Base-by-base conservation (phyloP, 495 filamentous ascomycete species). In the Lasiosphaeria ovina region DNA sequence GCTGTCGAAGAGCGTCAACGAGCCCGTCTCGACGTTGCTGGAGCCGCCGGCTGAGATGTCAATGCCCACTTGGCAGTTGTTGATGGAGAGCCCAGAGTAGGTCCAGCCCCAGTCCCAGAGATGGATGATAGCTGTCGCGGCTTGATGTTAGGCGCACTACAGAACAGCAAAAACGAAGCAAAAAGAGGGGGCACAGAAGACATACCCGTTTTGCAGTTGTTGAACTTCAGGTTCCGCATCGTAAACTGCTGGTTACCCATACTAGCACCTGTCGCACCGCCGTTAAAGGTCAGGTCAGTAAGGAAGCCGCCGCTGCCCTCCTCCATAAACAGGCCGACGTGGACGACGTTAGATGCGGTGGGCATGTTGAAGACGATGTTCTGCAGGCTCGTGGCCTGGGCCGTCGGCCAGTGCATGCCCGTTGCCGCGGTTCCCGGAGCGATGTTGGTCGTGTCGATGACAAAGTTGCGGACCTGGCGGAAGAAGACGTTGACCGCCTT, bases 351-450 rank as follows among this genome's bases (percentile, higher is more conserved):
- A 0, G 77, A 71, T 31, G 77, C 76, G 17, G 76, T 83, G 5
- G 79, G 76, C 87, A 93, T 88, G 59, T 81, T 77, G 73, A 95
- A 92, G 17, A 85, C 76, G 35, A 92, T 77, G 69, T 94, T 94
- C 68, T 92, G 89, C 38, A 92, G 76, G 65, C 86, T 89, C 6
- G 88, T 88, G 3, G 88, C 87, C 64, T 92, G 86, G 12, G 86
- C 85, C 31, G 87, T 89, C 0, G 88, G 88, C 90, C 90, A 94
- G 66, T 93, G 89, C 55, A 94, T 87, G 42, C 88, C 89, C 0
- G 83, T 81, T 7, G 77, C 77, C 3, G 73, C 71, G 6, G 65
- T 79, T 0, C 71, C 79, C 1, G 85, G 79, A 12, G 80, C 74
- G 42, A 92, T 82, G 35, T 64, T 74, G 4, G 87, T 92, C 49